Percentiles rank a stretch among this genome's conserved stretches.
Evolutionary conservation across 495 filamentous ascomycete species (phyloP).

Genomic region (Neurospora sp.): DNA sequence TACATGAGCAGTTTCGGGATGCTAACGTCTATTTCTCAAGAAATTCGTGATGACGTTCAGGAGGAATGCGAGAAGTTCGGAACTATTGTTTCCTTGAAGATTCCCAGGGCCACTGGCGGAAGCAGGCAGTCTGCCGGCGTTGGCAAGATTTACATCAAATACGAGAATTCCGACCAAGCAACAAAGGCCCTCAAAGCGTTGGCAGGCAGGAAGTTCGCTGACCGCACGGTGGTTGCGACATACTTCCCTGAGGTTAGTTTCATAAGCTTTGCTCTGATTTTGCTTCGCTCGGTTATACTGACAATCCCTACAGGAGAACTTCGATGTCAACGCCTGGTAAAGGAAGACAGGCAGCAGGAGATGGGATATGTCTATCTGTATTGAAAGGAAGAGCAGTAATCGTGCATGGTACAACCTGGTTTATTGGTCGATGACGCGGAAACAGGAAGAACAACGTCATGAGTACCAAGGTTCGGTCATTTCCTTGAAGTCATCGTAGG

Average conservation of each 20-base stretch:
- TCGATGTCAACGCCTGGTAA: constrained; percentile 70
- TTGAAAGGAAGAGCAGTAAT: neutral
- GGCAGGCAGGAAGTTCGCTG: constrained; percentile 88
- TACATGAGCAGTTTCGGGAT: neutral
- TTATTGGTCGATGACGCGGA: neutral
- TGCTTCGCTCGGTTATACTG: constrained; percentile 1
- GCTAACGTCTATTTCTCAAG: constrained; percentile 33
- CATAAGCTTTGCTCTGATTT: constrained; percentile 1
- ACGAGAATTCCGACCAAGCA: constrained; percentile 66
- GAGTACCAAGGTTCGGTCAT: neutral
- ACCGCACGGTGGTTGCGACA: constrained; percentile 90
- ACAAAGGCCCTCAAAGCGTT: constrained; percentile 73
- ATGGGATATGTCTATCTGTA: neutral
- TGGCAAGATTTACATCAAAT: constrained; percentile 96
- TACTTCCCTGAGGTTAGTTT: constrained; percentile 78
- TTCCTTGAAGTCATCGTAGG: neutral
- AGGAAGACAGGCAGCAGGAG: neutral
- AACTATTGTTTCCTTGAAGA: constrained; percentile 71
- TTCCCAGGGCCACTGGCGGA: constrained; percentile 75
- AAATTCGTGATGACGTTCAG: constrained; percentile 86
- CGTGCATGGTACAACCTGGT: neutral
- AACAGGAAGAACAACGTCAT: neutral
- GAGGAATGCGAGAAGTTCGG: constrained; percentile 93
- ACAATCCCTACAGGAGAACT: constrained; percentile 51
- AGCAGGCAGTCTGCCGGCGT: constrained; percentile 78